Percentiles rank a stretch among this genome's conserved stretches.
phyloP scores from a whole-genome alignment of 2,329 filamentous ascomycete species.

The Trichoderma sp. region DNA sequence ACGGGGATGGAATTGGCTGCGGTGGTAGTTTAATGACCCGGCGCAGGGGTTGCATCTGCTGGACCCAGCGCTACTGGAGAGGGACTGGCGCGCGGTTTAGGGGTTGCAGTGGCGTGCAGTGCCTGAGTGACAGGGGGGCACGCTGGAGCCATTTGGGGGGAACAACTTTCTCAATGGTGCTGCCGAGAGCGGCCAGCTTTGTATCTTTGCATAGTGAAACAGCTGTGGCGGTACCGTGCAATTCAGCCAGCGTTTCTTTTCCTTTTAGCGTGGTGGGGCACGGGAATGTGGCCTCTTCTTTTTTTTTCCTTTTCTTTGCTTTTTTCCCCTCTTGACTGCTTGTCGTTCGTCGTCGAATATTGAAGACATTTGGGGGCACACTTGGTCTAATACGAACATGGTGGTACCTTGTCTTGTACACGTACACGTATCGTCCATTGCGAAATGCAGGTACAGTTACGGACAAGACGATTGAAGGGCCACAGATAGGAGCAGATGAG shows the following conservation, averaged over 20 bases:
- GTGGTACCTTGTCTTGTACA: neutral
- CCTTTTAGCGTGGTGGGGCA: conserved; percentile 4
- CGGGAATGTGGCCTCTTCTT: conserved; percentile 7
- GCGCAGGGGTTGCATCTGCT: conserved; percentile 18
- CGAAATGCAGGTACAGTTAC: neutral
- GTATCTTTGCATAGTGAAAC: conserved; percentile 14
- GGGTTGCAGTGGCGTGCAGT: conserved; percentile 15
- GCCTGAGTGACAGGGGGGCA: neutral
- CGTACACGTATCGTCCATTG: neutral
- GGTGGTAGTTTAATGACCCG: conserved; percentile 38
- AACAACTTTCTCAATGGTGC: neutral
- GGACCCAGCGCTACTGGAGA: neutral
- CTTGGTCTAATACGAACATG: neutral
- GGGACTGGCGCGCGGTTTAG: conserved; percentile 18
- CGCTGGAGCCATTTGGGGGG: conserved; percentile 5
- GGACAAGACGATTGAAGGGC: neutral
- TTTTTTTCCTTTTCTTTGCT: neutral
- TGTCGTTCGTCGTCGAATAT: neutral
- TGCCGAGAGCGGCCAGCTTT: neutral
- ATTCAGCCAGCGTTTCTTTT: conserved; percentile 9
- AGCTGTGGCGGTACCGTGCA: conserved; percentile 4
- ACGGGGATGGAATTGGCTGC: conserved; percentile 34
- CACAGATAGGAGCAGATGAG: neutral
- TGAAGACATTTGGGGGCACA: neutral
- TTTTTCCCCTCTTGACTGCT: neutral